Conservation (phyloP, 2,329 filamentous ascomycete species). For the Aspergillus felis region DNA sequence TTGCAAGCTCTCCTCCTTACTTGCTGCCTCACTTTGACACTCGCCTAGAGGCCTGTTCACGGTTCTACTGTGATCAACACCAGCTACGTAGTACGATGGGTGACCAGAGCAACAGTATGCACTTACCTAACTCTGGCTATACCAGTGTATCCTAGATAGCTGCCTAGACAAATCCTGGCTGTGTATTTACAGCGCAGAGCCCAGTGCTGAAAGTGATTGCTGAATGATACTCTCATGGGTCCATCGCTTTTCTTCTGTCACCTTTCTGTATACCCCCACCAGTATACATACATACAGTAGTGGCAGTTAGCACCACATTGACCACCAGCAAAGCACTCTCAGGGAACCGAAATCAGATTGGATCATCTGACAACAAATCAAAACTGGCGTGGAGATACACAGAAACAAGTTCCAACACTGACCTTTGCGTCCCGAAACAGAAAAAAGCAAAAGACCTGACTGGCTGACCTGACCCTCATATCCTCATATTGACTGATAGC, state of each 20-base stretch:
- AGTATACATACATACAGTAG: neutral
- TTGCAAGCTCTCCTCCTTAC: neutral
- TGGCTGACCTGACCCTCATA: neutral
- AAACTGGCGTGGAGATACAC: neutral
- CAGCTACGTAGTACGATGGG: neutral
- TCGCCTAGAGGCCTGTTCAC: neutral
- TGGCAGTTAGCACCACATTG: neutral
- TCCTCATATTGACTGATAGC: neutral
- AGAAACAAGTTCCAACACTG: neutral
- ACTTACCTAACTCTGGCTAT: neutral
- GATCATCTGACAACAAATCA: neutral
- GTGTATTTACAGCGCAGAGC: too few relatives aligned
- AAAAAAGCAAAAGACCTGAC: neutral
- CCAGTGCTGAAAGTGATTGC: too few relatives aligned
- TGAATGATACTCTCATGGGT: neutral
- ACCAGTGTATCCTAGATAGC: too few relatives aligned
- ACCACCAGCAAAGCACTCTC: neutral
- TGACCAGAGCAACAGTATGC: neutral
- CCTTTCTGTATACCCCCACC: neutral
- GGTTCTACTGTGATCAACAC: neutral
- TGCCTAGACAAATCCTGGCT: too few relatives aligned
- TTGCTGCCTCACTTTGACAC: neutral
- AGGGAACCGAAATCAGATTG: neutral
- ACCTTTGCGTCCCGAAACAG: neutral
- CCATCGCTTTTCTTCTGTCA: neutral